Conservation (phyloP, 306 rosid genomes). For the Glycyrrhiza uralensis region DNA sequence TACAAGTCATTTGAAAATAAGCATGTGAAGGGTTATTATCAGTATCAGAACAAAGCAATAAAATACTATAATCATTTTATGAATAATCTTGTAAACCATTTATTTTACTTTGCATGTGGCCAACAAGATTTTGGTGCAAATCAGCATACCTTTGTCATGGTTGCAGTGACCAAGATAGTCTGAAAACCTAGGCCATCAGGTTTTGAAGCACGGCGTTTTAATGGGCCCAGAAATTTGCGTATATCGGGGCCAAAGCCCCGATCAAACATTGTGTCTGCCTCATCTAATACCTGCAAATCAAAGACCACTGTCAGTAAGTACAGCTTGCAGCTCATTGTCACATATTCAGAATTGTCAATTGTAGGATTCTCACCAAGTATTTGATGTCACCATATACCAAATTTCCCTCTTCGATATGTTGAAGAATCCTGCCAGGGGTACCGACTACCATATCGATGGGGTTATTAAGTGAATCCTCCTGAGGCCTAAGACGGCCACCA, state of each 20-base stretch:
- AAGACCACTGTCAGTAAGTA: conserved; percentile 14
- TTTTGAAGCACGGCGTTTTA: conserved; percentile 65
- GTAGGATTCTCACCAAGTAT: conserved; percentile 59
- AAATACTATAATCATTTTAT: conserved; percentile 1
- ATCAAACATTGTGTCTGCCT: conserved; percentile 99
- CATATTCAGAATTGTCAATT: neutral
- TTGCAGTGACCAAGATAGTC: conserved; percentile 89
- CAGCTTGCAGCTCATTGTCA: neutral
- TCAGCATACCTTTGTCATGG: conserved; percentile 76
- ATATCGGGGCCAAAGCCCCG: conserved; percentile 98
- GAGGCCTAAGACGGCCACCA: conserved; percentile 87
- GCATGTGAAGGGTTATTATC: neutral
- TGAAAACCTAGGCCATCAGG: conserved; percentile 73
- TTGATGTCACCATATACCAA: conserved; percentile 88
- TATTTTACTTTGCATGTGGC: neutral
- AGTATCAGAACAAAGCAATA: neutral
- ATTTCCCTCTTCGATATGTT: conserved; percentile 93
- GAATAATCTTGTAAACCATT: neutral
- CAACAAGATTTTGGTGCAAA: conserved; percentile 24
- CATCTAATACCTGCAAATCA: conserved; percentile 78
- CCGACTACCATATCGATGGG: conserved; percentile 93
- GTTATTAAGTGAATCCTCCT: conserved; percentile 79
- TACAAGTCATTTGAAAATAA: conserved; percentile 2
- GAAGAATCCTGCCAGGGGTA: conserved; percentile 94
- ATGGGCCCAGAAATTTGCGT: conserved; percentile 74